Base-by-base conservation (phyloP, 495 filamentous ascomycete genomes). In the Hyphodiscus hymeniophilus region DNA sequence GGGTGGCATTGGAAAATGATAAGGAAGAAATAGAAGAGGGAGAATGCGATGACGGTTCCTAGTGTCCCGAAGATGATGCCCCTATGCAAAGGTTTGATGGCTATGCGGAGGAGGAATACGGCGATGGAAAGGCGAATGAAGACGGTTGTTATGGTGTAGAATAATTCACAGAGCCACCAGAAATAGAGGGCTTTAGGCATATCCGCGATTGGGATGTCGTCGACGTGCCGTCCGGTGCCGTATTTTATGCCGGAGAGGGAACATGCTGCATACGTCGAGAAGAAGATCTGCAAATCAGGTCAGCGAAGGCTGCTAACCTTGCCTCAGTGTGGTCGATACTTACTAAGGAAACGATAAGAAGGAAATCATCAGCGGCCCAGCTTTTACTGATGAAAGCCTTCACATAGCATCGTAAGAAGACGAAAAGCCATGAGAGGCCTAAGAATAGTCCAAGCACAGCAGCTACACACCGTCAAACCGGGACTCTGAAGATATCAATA, bases 101-200 rank as follows among this genome's bases (percentile, higher is more conserved):
- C 55, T 20, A 72, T 53, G 6, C 67, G 63, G 7, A 69, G 52
- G 11, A 72, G 60, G 42, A 70, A 68, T 4, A 69, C 50, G 17
- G 62, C 63, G 34, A 72, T 63, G 3, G 68, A 66, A 7, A 65
- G 48, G 8, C 69, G 62, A 22, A 64, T 56, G 13, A 64, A 54
- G 21, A 63, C 57, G 11, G 66, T 70, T 1, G 67, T 55, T 0
- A 60, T 51, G 1, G 59, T 57, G 38, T 68, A 68, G 26, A 64
- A 46, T 11, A 61, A 48, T 41, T 66, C 66, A 48, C 61, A 62
- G 11, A 56, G 33, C 49, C 49, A 59, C 52, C 53, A 59, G 24
- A 41, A 56, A 12, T 36, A 32, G 4, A 56, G 41, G 7, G 52
- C 50, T 21, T 38, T 40, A 11, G 53, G 41, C 5, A 53, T 17